Evolutionary conservation across 106 monocot genomes (phyloP), one percentile per base, ranked within the genome.

Genomic region (Dendrobium officinale): DNA sequence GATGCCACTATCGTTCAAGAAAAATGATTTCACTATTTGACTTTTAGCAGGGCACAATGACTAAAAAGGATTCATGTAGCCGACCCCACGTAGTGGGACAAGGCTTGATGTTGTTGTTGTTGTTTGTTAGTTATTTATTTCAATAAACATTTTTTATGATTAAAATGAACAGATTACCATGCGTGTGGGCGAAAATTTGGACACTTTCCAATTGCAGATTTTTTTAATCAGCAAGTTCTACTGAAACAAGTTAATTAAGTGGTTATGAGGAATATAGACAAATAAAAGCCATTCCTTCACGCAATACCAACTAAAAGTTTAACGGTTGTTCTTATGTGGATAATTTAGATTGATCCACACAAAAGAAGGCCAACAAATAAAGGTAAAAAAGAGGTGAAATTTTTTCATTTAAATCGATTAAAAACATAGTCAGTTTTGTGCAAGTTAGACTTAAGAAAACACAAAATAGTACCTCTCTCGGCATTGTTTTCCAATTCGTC

Each of bases 401-500:
- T 37, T 3, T 37, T 37, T 37, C 37, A 37, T 37, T 37, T 37
- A 37, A 37, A 37, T 37, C 37, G 37, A 37, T 37, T 2, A 37
- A 37, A 37, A 37, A 37, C 37, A 3, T 37, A 37, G 37, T 37
- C 37, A 37, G 37, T 37, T 37, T 37, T 37, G 37, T 37, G 37
- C 37, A 37, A 37, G 3, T 37, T 37, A 37, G 37, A 37, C 0
- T 3, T 37, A 37, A 37, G 37, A 37, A 37, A 37, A 37, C 55
- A 55, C 10, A 47, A 70, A 20, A 51, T 67, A 75, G 48, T 55
- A 91, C 93, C 93, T 93, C 81, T 93, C 91, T 33, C 93, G 88
- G 66, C 93, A 93, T 81, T 93, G 91, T 80, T 93, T 93, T 26
- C 91, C 93, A 80, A 93, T 93, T 74, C 91, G 88, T 67, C 93